Conservation (phyloP, 2,329 filamentous ascomycete genomes). For the Cercospora sp. region DNA sequence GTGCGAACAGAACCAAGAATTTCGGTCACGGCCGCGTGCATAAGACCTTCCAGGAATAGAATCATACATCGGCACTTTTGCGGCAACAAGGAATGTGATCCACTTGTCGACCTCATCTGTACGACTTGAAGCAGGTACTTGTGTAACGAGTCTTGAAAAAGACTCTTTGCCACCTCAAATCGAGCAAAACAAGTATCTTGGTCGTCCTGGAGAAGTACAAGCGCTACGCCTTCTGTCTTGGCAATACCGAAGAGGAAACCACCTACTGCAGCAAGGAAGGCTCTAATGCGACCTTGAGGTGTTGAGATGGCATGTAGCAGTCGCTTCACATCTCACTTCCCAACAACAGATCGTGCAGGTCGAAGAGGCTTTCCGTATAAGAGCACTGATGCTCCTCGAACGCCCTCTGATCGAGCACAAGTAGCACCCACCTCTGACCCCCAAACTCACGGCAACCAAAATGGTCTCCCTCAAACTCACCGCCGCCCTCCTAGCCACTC, state of each 20-base stretch:
- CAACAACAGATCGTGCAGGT: too few species aligned
- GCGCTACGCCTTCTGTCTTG: not conserved
- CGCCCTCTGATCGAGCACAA: not conserved
- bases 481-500: conserved; percentile 1
- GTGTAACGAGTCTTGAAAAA: not conserved
- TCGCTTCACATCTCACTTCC: not conserved
- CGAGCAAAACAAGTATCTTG: too few species aligned
- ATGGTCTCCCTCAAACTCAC: not conserved
- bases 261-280: not conserved
- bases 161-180: too few species aligned
- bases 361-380: too few species aligned
- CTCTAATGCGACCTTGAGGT: not conserved
- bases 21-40: too few species aligned
- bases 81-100: not conserved
- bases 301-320: not conserved
- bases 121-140: not conserved
- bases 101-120: not conserved
- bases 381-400: too few species aligned
- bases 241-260: not conserved
- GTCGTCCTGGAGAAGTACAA: not conserved
- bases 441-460: not conserved
- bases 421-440: too few species aligned
- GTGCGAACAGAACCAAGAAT: not conserved
- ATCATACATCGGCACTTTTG: not conserved
- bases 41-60: not conserved